Percentiles rank a stretch among this genome's conserved stretches.
These are phyloP conservation scores for Suillus brevipes DNA, from an alignment of 768 basidiomycete species.

Conservation along the genomic window DNA sequence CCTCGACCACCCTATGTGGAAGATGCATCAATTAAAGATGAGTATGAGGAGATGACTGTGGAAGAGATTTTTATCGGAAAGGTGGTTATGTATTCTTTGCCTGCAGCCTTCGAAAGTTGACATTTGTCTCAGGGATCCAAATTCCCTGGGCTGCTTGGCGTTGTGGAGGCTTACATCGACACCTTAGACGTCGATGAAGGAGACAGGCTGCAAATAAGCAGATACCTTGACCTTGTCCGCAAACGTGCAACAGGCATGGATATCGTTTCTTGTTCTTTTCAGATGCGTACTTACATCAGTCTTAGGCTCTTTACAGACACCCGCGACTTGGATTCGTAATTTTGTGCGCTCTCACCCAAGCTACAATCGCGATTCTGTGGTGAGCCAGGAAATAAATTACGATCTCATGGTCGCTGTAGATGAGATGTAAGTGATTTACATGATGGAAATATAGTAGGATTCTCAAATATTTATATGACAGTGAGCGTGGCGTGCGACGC, in stretches of 20 bases:
- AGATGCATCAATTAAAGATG: conserved; percentile 65
- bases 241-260: conserved; percentile 74
- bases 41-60: conserved; percentile 91
- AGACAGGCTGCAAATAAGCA: conserved; percentile 61
- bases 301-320: conserved; percentile 75
- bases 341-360: conserved; percentile 88
- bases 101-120: conserved; percentile 2
- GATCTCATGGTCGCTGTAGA: conserved; percentile 89
- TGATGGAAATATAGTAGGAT: neutral
- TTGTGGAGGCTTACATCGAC: conserved; percentile 83
- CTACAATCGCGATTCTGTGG: conserved; percentile 94
- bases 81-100: conserved; percentile 39
- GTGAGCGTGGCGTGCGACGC: conserved; percentile 65
- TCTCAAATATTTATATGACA: conserved; percentile 27
- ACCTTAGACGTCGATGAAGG: conserved; percentile 74
- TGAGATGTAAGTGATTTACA: conserved; percentile 69
- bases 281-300: conserved; percentile 9
- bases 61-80: conserved; percentile 95
- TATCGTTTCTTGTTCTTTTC: conserved; percentile 12
- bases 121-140: conserved; percentile 45
- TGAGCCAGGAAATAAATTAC: conserved; percentile 89
- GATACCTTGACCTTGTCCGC: conserved; percentile 80
- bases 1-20: conserved; percentile 48
- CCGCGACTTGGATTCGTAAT: conserved; percentile 90
- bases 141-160: conserved; percentile 80